These are phyloP conservation scores for Phaeophleospora eucalypticola DNA, from an alignment of 2,329 filamentous ascomycete genomes.

Conservation along the genomic window DNA sequence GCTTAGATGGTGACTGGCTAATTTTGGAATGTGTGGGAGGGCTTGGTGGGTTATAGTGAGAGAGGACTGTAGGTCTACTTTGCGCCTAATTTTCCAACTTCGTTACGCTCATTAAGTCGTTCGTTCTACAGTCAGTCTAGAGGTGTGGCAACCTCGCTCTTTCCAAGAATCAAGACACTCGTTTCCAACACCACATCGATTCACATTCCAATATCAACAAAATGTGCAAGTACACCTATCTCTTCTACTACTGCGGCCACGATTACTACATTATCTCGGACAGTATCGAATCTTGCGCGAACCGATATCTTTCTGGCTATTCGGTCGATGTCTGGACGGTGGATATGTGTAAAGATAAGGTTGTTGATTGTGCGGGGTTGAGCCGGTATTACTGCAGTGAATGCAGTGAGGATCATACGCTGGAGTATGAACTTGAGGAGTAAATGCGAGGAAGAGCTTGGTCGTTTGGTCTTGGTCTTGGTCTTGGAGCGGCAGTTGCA, in stretches of 20 bases:
- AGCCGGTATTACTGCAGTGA: slow-evolving; percentile 16
- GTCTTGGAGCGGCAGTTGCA: not conserved
- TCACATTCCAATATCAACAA: not conserved
- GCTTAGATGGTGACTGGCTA: too few species aligned
- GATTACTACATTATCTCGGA: slow-evolving; percentile 47
- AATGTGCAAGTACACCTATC: slow-evolving; percentile 48
- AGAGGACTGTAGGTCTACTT: too few species aligned
- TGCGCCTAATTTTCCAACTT: too few species aligned
- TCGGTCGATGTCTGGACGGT: slow-evolving; percentile 47
- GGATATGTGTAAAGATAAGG: slow-evolving; percentile 37
- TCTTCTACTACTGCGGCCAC: slow-evolving; percentile 47
- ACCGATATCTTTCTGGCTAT: slow-evolving; percentile 44
- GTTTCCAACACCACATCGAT: not conserved
- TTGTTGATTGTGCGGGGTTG: slow-evolving; percentile 10
- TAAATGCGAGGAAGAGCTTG: not conserved
- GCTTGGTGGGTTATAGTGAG: too few species aligned
- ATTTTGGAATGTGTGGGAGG: too few species aligned
- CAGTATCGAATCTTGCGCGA: slow-evolving; percentile 43
- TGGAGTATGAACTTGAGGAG: slow-evolving; percentile 22
- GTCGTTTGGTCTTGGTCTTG: not conserved
- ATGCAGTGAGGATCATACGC: slow-evolving; percentile 20
- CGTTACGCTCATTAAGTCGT: too few species aligned
- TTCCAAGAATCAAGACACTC: not conserved
- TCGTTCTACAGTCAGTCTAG: too few species aligned
- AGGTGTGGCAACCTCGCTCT: too few species aligned